Conservation (phyloP, 148 eudicot genomes). For the Suaeda aralocaspica region DNA sequence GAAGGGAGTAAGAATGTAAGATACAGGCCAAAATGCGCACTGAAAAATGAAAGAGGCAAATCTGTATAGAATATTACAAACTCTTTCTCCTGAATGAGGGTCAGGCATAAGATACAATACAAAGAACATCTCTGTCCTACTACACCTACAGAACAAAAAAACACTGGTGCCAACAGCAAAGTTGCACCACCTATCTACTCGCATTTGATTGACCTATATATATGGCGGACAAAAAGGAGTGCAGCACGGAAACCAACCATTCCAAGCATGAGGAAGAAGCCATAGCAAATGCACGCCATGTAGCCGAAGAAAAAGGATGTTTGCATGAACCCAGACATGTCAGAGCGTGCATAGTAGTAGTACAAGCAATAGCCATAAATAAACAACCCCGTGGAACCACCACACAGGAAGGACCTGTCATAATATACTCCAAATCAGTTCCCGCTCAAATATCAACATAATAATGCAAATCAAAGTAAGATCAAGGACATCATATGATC, state of each 20-base stretch:
- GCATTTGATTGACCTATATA: constrained; percentile 34
- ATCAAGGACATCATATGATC: background rate
- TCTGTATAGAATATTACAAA: constrained; percentile 18
- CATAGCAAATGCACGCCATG: constrained; percentile 46
- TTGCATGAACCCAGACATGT: constrained; percentile 41
- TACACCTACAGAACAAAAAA: constrained; percentile 30
- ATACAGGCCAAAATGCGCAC: background rate
- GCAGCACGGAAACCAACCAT: constrained; percentile 38
- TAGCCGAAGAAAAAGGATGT: constrained; percentile 37
- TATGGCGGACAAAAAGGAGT: constrained; percentile 37
- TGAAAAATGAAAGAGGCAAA: constrained; percentile 7
- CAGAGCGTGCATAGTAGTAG: constrained; percentile 36
- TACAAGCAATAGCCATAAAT: constrained; percentile 38
- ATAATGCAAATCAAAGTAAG: background rate
- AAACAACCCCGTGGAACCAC: constrained; percentile 36
- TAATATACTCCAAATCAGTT: constrained; percentile 5
- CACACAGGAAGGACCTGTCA: constrained; percentile 37
- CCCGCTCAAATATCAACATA: background rate
- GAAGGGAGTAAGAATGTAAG: too few relatives aligned
- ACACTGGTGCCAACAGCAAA: constrained; percentile 11
- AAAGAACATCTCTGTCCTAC: constrained; percentile 19
- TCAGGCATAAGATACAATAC: constrained; percentile 26
- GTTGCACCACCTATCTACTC: constrained; percentile 27
- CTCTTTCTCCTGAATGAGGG: constrained; percentile 16
- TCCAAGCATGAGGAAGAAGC: constrained; percentile 45